Conservation (phyloP, 306 rosid species). For the Gynostemma pentaphyllum region DNA sequence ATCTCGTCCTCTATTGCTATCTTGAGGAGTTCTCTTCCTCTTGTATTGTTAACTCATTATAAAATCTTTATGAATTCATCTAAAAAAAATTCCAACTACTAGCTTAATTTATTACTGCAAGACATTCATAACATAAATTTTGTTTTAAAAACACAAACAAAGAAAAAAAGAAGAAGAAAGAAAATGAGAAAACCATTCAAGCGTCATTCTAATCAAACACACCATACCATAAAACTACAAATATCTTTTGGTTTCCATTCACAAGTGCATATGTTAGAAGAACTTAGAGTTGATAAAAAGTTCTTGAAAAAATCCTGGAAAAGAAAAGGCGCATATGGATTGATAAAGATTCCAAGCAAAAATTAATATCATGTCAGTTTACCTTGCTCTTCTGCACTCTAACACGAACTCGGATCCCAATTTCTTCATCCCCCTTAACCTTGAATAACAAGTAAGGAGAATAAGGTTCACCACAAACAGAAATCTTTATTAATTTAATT, state of each 20-base stretch:
- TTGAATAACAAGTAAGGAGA: conserved; percentile 20
- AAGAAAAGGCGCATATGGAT: background rate
- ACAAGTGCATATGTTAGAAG: background rate
- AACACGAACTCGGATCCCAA: conserved; percentile 83
- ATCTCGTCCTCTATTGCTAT: no score
- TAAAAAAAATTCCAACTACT: background rate
- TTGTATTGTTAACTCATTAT: no score
- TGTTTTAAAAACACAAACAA: background rate
- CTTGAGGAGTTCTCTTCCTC: no score
- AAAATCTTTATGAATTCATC: no score
- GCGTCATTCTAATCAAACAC: background rate
- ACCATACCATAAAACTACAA: background rate
- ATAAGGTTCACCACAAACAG: background rate
- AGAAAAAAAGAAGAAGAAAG: background rate
- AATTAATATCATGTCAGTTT: background rate
- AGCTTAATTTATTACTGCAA: background rate
- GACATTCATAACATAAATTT: background rate
- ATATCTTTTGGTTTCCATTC: background rate
- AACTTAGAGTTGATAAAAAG: background rate
- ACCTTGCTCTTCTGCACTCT: conserved; percentile 99
- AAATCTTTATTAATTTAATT: background rate
- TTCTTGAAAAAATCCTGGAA: background rate
- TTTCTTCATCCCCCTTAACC: conserved; percentile 96
- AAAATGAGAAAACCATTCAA: background rate
- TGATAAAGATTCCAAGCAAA: background rate